A percentile compares a stretch with the other conserved stretches of the same genome.
Evolutionary conservation across 2,329 filamentous ascomycete genomes (phyloP).

Genomic region (Pseudogymnoascus sp.): DNA sequence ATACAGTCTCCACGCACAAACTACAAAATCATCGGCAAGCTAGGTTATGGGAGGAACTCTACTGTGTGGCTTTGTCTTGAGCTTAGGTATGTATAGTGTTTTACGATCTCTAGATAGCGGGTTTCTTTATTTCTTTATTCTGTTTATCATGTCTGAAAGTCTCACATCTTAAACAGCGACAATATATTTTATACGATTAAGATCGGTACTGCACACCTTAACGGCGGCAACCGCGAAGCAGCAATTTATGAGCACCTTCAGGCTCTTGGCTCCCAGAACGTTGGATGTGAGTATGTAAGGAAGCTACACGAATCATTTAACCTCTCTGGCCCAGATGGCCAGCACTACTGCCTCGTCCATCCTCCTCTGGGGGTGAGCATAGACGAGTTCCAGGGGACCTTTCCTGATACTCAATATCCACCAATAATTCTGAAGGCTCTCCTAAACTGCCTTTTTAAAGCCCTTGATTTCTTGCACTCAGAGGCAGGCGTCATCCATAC

Average conservation of each 20-base stretch:
- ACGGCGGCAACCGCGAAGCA: conserved; percentile 19
- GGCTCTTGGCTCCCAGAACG: conserved; percentile 22
- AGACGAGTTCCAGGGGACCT: conserved; percentile 13
- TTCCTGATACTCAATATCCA: conserved; percentile 10
- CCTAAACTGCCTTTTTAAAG: conserved; percentile 15
- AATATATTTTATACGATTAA: background rate
- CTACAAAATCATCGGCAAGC: conserved; percentile 38
- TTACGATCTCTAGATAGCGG: background rate
- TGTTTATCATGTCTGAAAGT: background rate
- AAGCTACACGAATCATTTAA: conserved; percentile 30
- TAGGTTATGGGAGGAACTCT: conserved; percentile 38
- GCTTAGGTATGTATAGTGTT: conserved; percentile 9
- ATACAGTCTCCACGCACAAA: conserved; percentile 33
- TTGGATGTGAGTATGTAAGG: conserved; percentile 27
- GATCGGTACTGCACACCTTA: background rate
- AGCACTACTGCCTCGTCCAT: conserved; percentile 18
- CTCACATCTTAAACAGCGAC: background rate
- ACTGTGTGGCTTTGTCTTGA: conserved; percentile 40
- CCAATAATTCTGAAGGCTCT: conserved; percentile 16
- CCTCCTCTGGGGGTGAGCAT: conserved; percentile 17
- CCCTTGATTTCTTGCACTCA: conserved; percentile 22
- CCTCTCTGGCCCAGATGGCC: conserved; percentile 15
- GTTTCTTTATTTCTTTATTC: background rate
- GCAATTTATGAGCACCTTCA: conserved; percentile 26
- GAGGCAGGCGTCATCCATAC: conserved; percentile 22